phyloP scores from a whole-genome alignment of 2,329 filamentous ascomycete genomes.

The Zasmidium citrigriseum region DNA sequence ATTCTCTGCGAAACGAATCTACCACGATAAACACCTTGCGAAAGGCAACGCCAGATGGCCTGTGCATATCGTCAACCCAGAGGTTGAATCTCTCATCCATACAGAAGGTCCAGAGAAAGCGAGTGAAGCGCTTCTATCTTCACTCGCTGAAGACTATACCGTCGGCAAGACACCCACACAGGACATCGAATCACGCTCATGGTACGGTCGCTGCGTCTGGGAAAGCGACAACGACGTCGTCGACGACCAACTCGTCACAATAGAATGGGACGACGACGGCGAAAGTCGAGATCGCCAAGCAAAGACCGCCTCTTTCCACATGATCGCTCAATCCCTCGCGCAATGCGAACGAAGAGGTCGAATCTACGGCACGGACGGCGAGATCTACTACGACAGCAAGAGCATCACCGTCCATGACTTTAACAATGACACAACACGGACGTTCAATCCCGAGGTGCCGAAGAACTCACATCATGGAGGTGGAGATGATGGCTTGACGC shows the following conservation, averaged over 20 bases:
- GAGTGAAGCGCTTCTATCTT: slow-evolving; percentile 49
- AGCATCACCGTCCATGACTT: slow-evolving; percentile 78
- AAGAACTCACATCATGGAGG: slow-evolving; percentile 62
- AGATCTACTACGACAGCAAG: slow-evolving; percentile 80
- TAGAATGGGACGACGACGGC: slow-evolving; percentile 78
- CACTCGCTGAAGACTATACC: slow-evolving; percentile 58
- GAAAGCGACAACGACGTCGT: slow-evolving; percentile 91
- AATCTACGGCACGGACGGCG: slow-evolving; percentile 83
- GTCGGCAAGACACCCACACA: slow-evolving; percentile 51
- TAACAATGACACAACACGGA: slow-evolving; percentile 54
- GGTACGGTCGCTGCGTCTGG: slow-evolving; percentile 96
- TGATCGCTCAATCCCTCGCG: slow-evolving; percentile 86
- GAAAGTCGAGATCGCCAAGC: slow-evolving; percentile 52
- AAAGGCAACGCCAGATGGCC: slow-evolving; percentile 76
- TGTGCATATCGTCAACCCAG: slow-evolving; percentile 82
- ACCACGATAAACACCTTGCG: slow-evolving; percentile 68
- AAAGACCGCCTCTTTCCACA: slow-evolving; percentile 89
- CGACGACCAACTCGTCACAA: slow-evolving; percentile 87
- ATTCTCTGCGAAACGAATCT: slow-evolving; percentile 83
- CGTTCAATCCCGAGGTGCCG: slow-evolving; percentile 62
- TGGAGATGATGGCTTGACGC: slow-evolving; percentile 76
- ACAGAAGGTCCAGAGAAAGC: slow-evolving; percentile 51
- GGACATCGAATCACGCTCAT: slow-evolving; percentile 54
- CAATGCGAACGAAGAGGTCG: slow-evolving; percentile 83
- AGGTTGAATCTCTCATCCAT: slow-evolving; percentile 75